A percentile compares a stretch with the other conserved stretches of the same genome.
Conservation (phyloP, 2,329 filamentous ascomycete species). For the Cercospora canescens region DNA sequence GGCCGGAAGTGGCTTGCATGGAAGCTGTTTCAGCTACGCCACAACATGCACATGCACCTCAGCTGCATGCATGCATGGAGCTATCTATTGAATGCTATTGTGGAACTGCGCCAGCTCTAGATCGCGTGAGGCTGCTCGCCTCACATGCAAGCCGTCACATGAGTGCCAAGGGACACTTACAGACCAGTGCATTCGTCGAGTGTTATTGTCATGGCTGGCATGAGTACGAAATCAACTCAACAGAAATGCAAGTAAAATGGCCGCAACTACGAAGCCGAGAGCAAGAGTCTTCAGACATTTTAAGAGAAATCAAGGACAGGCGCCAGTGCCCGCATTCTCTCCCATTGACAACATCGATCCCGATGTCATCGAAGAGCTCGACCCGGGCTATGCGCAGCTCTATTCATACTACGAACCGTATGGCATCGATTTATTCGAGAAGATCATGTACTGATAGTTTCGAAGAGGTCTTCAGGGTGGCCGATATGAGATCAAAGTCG, state of each 20-base stretch:
- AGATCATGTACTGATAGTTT: background rate
- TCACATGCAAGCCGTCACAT: background rate
- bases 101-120: too few relatives aligned
- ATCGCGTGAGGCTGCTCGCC: background rate
- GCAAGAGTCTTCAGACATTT: conserved; percentile 9
- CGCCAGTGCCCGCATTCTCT: background rate
- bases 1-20: background rate
- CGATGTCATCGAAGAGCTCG: conserved; percentile 4
- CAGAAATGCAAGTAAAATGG: background rate
- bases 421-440: background rate
- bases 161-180: background rate
- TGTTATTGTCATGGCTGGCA: background rate
- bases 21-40: conserved; percentile 5
- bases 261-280: background rate
- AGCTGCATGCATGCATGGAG: background rate
- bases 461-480: background rate
- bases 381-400: background rate
- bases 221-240: background rate
- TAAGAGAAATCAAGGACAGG: background rate
- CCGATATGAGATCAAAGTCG: conserved; percentile 1
- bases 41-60: background rate
- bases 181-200: background rate
- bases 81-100: background rate
- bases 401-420: conserved; percentile 3
- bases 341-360: background rate